phyloP scores from a whole-genome alignment of 2,329 filamentous ascomycete species.

The Arthrocladium fulminans region DNA sequence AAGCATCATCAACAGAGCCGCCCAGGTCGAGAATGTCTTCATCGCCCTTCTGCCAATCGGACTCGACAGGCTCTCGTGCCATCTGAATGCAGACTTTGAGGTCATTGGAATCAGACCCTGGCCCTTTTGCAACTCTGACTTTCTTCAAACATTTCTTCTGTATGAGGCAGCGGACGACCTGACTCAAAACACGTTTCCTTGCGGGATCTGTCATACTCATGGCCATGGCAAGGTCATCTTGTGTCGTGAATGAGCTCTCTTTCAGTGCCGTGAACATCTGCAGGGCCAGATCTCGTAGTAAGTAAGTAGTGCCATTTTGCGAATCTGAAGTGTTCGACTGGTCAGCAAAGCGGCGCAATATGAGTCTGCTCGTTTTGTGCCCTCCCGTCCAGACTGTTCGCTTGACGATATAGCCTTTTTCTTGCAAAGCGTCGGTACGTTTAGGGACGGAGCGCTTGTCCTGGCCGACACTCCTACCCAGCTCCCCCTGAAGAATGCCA shows the following conservation, averaged over 20 bases:
- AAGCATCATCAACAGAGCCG: conserved; percentile 14
- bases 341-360: conserved; percentile 41
- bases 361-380: conserved; percentile 48
- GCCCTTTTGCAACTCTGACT: conserved; percentile 36
- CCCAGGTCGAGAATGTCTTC: conserved; percentile 24
- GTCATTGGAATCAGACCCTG: conserved; percentile 28
- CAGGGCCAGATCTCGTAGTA: background rate
- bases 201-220: conserved; percentile 34
- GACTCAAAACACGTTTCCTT: conserved; percentile 34
- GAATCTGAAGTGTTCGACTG: background rate
- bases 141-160: conserved; percentile 38
- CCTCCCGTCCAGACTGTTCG: conserved; percentile 40
- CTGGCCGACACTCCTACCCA: conserved; percentile 48
- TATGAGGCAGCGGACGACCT: conserved; percentile 38
- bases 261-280: conserved; percentile 42
- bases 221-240: conserved; percentile 43
- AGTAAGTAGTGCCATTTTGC: background rate
- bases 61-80: conserved; percentile 33
- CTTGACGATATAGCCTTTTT: conserved; percentile 56
- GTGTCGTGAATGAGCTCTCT: conserved; percentile 43
- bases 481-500: conserved; percentile 51
- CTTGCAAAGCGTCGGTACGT: conserved; percentile 48
- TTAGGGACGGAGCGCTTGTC: conserved; percentile 57
- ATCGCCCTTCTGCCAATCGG: conserved; percentile 20
- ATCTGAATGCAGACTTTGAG: conserved; percentile 37